Evolutionary conservation across 106 monocot species (phyloP).

Genomic region (Posidonia australis): DNA sequence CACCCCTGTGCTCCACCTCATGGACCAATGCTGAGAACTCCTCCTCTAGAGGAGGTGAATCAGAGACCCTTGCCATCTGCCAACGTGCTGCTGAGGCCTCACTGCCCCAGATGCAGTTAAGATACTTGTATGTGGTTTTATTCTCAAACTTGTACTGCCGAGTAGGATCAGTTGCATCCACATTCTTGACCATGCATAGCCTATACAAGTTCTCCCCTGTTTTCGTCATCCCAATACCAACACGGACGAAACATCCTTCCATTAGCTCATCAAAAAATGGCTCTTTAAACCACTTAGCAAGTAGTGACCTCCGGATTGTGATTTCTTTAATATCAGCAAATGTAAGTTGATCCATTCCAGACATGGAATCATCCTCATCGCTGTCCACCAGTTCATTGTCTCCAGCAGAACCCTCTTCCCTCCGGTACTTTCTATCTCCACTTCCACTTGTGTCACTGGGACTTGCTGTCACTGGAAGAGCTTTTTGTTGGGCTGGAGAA

Average conservation of each 20-base stretch:
- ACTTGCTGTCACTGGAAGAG: constrained; percentile 12
- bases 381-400: constrained; percentile 38
- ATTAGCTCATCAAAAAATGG: constrained; percentile 90
- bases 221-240: constrained; percentile 67
- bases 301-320: constrained; percentile 67
- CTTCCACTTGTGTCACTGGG: constrained; percentile 51
- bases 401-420: constrained; percentile 1
- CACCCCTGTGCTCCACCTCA: constrained; percentile 42
- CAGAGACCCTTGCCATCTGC: constrained; percentile 90
- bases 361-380: constrained; percentile 53
- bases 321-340: constrained; percentile 72
- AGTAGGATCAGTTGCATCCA: constrained; percentile 68
- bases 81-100: constrained; percentile 67
- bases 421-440: constrained; percentile 14
- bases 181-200: constrained; percentile 69
- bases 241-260: constrained; percentile 70
- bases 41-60: constrained; percentile 39
- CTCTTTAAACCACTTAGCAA: constrained; percentile 93
- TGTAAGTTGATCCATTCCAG: constrained; percentile 22
- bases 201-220: constrained; percentile 46
- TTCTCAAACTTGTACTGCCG: constrained; percentile 68
- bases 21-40: constrained; percentile 58
- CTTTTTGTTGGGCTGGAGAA: constrained; percentile 39
- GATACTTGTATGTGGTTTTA: constrained; percentile 56
- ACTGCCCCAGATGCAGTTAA: constrained; percentile 67